These are phyloP conservation scores for Huntiella moniliformis DNA, from an alignment of 2,329 filamentous ascomycete genomes.

Conservation along the genomic window DNA sequence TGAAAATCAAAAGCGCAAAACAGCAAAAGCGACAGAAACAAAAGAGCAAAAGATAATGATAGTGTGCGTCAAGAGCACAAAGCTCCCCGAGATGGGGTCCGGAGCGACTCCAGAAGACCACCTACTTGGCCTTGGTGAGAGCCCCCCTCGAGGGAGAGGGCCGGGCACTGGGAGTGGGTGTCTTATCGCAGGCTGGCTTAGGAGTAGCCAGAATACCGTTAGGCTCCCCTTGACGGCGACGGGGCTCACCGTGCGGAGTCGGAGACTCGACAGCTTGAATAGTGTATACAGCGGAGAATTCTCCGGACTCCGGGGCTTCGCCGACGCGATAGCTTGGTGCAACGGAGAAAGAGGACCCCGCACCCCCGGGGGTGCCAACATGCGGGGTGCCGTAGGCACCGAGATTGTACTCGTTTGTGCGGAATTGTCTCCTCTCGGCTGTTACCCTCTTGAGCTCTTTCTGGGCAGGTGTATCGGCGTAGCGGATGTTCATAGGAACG, in stretches of 20 bases:
- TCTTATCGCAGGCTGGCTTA: too few species aligned
- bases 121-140: background rate
- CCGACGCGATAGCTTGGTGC: constrained; percentile 15
- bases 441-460: constrained; percentile 95
- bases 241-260: background rate
- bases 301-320: constrained; percentile 16
- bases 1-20: background rate
- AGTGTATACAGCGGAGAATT: constrained; percentile 4
- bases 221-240: too few species aligned
- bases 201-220: too few species aligned
- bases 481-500: constrained; percentile 80
- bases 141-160: too few species aligned
- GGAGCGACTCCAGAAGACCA: constrained; percentile 1
- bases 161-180: too few species aligned
- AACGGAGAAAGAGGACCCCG: constrained; percentile 17
- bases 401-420: constrained; percentile 85
- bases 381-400: constrained; percentile 46
- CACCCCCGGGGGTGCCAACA: constrained; percentile 29
- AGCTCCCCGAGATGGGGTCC: too few species aligned
- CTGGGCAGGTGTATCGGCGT: constrained; percentile 89
- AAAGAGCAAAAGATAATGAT: too few species aligned
- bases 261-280: constrained; percentile 6
- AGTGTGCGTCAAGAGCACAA: too few species aligned
- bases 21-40: constrained; percentile 12
- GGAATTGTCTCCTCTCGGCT: constrained; percentile 84